A percentile compares a stretch with the other conserved stretches of the same genome.
These are phyloP conservation scores for Gastrolobium bilobum DNA, from an alignment of 306 rosid species.

Conservation along the genomic window DNA sequence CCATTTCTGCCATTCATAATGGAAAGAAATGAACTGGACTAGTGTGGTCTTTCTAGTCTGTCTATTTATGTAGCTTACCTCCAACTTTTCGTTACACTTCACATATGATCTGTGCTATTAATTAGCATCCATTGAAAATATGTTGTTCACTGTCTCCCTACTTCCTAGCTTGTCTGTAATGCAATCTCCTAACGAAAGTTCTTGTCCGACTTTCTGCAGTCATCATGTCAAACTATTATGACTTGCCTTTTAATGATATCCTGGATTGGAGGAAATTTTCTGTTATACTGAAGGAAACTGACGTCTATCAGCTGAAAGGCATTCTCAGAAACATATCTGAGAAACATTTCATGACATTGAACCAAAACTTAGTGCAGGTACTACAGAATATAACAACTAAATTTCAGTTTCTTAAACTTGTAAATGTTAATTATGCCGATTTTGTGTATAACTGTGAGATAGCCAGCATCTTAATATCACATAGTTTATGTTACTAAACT, in stretches of 20 bases:
- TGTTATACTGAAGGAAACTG: conserved; percentile 44
- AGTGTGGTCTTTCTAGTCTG: not conserved
- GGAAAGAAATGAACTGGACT: not conserved
- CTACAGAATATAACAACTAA: not conserved
- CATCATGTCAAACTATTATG: conserved; percentile 41
- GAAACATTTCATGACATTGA: conserved; percentile 31
- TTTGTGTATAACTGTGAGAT: not conserved
- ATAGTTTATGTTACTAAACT: not conserved
- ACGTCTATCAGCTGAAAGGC: conserved; percentile 37
- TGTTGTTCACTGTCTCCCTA: not conserved
- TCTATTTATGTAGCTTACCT: not conserved
- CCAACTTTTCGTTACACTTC: not conserved
- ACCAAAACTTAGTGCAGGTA: conserved; percentile 49
- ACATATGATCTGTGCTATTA: not conserved
- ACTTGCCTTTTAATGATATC: conserved; percentile 50
- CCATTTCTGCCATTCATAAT: conserved; percentile 10
- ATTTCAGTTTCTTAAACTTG: conserved; percentile 14
- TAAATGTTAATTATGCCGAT: not conserved
- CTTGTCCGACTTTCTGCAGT: conserved; percentile 48
- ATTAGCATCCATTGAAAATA: not conserved
- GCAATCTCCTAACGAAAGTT: conserved; percentile 14
- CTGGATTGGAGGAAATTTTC: conserved; percentile 55
- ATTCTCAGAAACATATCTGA: conserved; percentile 31
- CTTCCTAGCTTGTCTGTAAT: not conserved
- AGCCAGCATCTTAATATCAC: conserved; percentile 5